phyloP scores from a whole-genome alignment of 2,329 filamentous ascomycete genomes.

The Xylariaceae sp. region DNA sequence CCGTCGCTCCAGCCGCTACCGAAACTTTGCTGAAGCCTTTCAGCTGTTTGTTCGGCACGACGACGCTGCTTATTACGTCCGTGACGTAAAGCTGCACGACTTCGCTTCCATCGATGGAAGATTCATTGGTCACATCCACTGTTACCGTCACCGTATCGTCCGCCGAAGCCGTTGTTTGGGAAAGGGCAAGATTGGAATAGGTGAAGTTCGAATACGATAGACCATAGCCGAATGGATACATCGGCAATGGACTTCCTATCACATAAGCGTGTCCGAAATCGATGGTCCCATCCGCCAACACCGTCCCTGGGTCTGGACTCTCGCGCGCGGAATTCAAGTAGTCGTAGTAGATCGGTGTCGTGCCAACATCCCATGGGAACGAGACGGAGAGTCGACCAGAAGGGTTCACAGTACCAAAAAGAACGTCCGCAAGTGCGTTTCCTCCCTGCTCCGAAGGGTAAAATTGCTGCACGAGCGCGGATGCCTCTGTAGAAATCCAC shows the following conservation, averaged over 20 bases:
- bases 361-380: constrained; percentile 66
- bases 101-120: constrained; percentile 57
- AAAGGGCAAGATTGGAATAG: constrained; percentile 54
- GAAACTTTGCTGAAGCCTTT: constrained; percentile 67
- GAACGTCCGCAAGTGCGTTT: constrained; percentile 62
- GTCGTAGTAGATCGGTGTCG: constrained; percentile 69
- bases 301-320: constrained; percentile 50
- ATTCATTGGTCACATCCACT: constrained; percentile 61
- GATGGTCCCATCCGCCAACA: constrained; percentile 57
- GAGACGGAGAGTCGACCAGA: constrained; percentile 65
- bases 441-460: constrained; percentile 70
- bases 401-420: constrained; percentile 64
- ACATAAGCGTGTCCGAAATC: constrained; percentile 66
- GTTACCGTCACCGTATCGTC: constrained; percentile 56
- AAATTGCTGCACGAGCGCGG: constrained; percentile 70
- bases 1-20: constrained; percentile 58
- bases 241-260: constrained; percentile 55
- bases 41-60: constrained; percentile 62
- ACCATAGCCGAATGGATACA: constrained; percentile 66
- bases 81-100: constrained; percentile 68
- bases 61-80: constrained; percentile 60
- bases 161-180: constrained; percentile 43
- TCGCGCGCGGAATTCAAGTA: constrained; percentile 65
- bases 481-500: constrained; percentile 65
- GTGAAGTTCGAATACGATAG: constrained; percentile 63